Evolutionary conservation across 345 rosid genomes (phyloP).

Genomic region (Kandelia obovata): DNA sequence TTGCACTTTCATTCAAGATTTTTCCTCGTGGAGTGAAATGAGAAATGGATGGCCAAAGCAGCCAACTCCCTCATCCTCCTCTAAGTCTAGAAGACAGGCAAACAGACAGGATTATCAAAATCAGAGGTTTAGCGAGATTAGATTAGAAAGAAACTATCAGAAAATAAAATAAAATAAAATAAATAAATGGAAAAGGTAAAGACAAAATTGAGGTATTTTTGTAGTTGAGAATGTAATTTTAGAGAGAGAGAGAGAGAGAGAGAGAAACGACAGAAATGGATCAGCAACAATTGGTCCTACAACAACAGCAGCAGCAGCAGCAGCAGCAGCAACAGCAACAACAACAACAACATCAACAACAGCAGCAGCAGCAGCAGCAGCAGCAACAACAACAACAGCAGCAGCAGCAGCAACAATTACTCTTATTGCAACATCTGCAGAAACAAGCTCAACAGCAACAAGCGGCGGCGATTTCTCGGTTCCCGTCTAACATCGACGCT

Average conservation of each 20-base stretch:
- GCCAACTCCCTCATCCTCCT: too few relatives aligned
- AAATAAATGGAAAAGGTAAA: too few relatives aligned
- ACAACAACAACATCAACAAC: slow-evolving; percentile 25
- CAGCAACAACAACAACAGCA: slow-evolving; percentile 46
- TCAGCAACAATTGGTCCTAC: slow-evolving; percentile 34
- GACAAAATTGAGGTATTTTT: too few relatives aligned
- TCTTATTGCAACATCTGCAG: slow-evolving; percentile 56
- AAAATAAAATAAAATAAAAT: too few relatives aligned
- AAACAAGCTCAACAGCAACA: slow-evolving; percentile 42
- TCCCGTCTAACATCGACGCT: slow-evolving; percentile 87
- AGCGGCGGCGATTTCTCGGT: slow-evolving; percentile 70
- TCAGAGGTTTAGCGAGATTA: too few relatives aligned
- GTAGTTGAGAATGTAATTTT: too few relatives aligned
- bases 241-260: background rate
- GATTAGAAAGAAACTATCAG: too few relatives aligned
- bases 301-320: slow-evolving; percentile 33
- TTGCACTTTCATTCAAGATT: too few relatives aligned
- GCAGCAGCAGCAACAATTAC: slow-evolving; percentile 66
- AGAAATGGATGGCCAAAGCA: too few relatives aligned
- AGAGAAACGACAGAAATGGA: slow-evolving; percentile 14
- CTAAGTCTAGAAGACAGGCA: too few relatives aligned
- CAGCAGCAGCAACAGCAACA: slow-evolving; percentile 36
- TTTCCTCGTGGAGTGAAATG: too few relatives aligned
- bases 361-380: slow-evolving; percentile 28
- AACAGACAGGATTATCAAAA: too few relatives aligned